A percentile compares a stretch with the other conserved stretches of the same genome.
phyloP scores from a whole-genome alignment of 148 eudicot genomes.

The Nepenthes gracilis region DNA sequence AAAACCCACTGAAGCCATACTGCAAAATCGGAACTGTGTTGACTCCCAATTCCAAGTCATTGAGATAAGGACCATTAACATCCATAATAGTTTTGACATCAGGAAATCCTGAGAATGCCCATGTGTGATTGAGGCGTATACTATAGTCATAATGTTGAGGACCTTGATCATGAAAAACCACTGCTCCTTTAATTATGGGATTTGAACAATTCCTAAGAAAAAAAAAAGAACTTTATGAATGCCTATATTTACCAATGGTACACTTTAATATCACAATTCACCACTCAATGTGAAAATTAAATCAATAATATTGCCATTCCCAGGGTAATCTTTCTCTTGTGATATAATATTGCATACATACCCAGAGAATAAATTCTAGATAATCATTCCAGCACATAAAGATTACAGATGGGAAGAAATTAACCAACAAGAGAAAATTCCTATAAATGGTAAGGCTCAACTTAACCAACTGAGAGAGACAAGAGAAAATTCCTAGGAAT shows the following conservation, averaged over 20 bases:
- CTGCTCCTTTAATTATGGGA: slow-evolving; percentile 90
- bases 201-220: slow-evolving; percentile 58
- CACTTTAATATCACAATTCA: background rate
- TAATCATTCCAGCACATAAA: too few species aligned
- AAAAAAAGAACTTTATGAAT: slow-evolving; percentile 6
- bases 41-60: slow-evolving; percentile 88
- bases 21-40: slow-evolving; percentile 72
- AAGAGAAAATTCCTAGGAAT: too few species aligned
- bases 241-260: too few species aligned
- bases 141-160: slow-evolving; percentile 88
- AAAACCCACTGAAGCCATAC: slow-evolving; percentile 89
- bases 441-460: too few species aligned
- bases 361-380: too few species aligned
- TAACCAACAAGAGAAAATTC: too few species aligned
- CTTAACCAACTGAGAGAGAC: too few species aligned
- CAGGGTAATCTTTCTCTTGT: too few species aligned
- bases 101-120: slow-evolving; percentile 98
- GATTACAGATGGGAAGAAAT: too few species aligned
- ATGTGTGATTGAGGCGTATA: slow-evolving; percentile 94
- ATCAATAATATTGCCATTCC: background rate
- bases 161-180: slow-evolving; percentile 87
- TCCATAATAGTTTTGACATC: slow-evolving; percentile 89
- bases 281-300: too few species aligned
- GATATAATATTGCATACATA: too few species aligned
- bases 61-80: slow-evolving; percentile 82